Conservation (phyloP, 352 stramenopile species). For the Phytophthora sp. region DNA sequence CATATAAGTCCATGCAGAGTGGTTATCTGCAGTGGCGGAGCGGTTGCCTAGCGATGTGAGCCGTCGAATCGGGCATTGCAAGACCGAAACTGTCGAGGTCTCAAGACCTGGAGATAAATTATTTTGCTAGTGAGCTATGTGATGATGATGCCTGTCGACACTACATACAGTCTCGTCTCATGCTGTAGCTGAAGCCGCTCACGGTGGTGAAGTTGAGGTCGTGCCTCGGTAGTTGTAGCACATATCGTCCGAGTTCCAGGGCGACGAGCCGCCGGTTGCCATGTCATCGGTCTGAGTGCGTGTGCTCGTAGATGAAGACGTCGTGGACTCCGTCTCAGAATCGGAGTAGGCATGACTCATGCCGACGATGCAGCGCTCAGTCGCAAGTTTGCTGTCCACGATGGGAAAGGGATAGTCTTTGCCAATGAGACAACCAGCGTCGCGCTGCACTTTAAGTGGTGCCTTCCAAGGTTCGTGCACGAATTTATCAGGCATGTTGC, state of each 20-base stretch:
- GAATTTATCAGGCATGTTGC: slow-evolving; percentile 93
- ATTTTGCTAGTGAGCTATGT: not conserved
- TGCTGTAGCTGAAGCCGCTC: not conserved
- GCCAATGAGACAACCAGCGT: slow-evolving; percentile 88
- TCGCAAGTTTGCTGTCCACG: slow-evolving; percentile 90
- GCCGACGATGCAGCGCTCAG: slow-evolving; percentile 91
- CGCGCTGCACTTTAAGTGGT: slow-evolving; percentile 84
- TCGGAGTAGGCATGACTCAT: slow-evolving; percentile 73
- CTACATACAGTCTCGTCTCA: not conserved
- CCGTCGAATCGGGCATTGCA: slow-evolving; percentile 16
- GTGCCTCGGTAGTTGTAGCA: slow-evolving; percentile 32
- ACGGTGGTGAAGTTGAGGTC: not conserved
- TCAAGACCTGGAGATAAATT: slow-evolving; percentile 3
- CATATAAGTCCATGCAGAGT: slow-evolving; percentile 71
- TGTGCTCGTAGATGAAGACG: slow-evolving; percentile 9
- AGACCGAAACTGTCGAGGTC: slow-evolving; percentile 15
- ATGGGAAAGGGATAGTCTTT: slow-evolving; percentile 96
- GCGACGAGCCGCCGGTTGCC: not conserved
- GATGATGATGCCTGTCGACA: not conserved
- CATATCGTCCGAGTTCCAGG: slow-evolving; percentile 35
- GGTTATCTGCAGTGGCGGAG: not conserved
- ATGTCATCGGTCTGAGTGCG: slow-evolving; percentile 7
- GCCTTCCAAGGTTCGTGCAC: slow-evolving; percentile 98
- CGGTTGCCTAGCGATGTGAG: not conserved
- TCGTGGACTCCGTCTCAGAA: slow-evolving; percentile 17